phyloP scores from a whole-genome alignment of 2,329 filamentous ascomycete species.

The Xylariaceae sp. region DNA sequence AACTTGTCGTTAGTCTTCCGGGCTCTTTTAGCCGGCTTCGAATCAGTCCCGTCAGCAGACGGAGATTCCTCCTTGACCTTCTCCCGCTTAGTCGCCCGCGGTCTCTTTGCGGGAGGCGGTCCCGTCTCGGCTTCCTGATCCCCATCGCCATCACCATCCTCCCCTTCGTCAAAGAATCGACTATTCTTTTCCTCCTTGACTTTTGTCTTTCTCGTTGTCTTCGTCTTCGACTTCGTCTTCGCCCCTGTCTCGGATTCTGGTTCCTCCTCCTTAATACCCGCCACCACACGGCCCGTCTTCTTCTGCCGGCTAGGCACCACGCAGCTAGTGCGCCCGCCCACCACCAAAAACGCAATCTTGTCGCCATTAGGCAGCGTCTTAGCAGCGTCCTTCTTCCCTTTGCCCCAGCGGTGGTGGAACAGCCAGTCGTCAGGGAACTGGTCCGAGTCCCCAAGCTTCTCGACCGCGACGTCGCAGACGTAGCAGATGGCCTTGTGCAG shows the following conservation, averaged over 20 bases:
- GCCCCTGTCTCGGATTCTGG: constrained; percentile 9
- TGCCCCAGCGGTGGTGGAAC: constrained; percentile 84
- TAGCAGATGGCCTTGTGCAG: constrained; percentile 71
- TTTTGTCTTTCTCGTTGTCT: constrained; percentile 11
- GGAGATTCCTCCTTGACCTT: constrained; percentile 27
- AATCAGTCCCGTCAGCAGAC: constrained; percentile 21
- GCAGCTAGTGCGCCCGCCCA: constrained; percentile 87
- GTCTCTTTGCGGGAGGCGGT: constrained; percentile 23
- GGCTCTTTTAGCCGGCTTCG: constrained; percentile 18
- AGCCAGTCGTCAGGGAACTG: constrained; percentile 85
- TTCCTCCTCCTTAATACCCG: constrained; percentile 39
- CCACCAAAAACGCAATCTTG: constrained; percentile 79
- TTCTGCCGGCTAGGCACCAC: constrained; percentile 83
- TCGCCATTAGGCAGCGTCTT: constrained; percentile 75
- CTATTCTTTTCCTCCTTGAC: constrained; percentile 11
- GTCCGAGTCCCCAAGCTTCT: constrained; percentile 73
- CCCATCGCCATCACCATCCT: not conserved
- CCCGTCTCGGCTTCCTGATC: constrained; percentile 10
- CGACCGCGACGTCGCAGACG: constrained; percentile 76
- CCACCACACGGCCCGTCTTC: constrained; percentile 54
- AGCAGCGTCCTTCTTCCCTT: constrained; percentile 69
- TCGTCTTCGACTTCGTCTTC: constrained; percentile 16
- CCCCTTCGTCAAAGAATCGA: constrained; percentile 9
- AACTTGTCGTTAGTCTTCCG: constrained; percentile 25
- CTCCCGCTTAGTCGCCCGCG: constrained; percentile 16